Conservation (phyloP, 108 stramenopile genomes). For the Nitzschia palea region DNA sequence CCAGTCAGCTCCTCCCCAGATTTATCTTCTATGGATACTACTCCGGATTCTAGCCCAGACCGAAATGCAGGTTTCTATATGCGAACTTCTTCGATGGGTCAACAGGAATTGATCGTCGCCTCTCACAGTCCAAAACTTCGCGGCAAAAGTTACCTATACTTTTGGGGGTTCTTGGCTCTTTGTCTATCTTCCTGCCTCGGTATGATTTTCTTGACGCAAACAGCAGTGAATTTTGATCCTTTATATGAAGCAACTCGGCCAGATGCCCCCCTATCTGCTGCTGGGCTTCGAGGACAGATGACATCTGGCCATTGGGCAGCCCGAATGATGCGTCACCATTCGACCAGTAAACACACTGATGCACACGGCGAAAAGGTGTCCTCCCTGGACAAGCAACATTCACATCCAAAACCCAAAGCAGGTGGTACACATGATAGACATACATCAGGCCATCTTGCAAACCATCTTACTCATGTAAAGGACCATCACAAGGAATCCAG, state of each 20-base stretch:
- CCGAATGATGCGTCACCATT: no score
- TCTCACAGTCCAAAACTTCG: not conserved
- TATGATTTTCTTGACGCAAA: conserved; percentile 24
- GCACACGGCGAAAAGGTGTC: not conserved
- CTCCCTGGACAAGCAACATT: no score
- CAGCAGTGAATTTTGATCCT: not conserved
- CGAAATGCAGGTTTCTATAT: not conserved
- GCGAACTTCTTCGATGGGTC: not conserved
- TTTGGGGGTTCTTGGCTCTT: conserved; percentile 6
- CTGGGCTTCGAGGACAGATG: conserved; percentile 35
- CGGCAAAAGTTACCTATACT: not conserved
- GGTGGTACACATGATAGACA: no score
- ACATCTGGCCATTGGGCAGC: conserved; percentile 20
- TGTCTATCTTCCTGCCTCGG: conserved; percentile 4
- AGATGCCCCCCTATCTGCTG: conserved; percentile 7
- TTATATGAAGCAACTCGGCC: conserved; percentile 8
- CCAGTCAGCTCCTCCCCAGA: conserved; percentile 4
- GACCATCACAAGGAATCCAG: not conserved
- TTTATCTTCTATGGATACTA: conserved; percentile 16
- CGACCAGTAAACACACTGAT: not conserved
- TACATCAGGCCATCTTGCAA: no score
- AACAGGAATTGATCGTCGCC: not conserved
- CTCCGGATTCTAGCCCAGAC: conserved; percentile 24
- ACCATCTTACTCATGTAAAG: no score
- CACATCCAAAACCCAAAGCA: no score